Conservation (phyloP, 2,329 filamentous ascomycete genomes). For the Paracamarosporium sp. region DNA sequence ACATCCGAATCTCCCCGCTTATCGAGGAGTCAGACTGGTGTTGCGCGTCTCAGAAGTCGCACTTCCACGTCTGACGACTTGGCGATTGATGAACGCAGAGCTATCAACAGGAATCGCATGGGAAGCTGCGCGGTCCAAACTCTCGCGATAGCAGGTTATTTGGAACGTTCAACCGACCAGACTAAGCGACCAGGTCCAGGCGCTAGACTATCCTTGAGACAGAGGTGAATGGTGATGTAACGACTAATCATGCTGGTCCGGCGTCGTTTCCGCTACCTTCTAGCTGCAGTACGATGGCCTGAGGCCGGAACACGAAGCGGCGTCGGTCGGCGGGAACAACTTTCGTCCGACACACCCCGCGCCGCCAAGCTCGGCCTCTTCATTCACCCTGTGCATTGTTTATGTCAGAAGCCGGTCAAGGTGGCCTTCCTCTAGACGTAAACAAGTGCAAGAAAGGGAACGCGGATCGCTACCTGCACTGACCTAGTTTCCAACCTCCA, state of each 20-base stretch:
- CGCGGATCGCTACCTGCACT: neutral
- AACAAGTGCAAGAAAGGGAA: neutral
- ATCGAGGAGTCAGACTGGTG: neutral
- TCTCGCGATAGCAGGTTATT: neutral
- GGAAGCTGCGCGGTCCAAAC: neutral
- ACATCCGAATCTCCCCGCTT: neutral
- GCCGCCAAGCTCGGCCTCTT: neutral
- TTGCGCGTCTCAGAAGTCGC: no score
- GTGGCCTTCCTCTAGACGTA: neutral
- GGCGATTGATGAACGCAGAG: no score
- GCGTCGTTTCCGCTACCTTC: neutral
- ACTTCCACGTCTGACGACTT: no score
- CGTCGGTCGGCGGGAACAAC: neutral
- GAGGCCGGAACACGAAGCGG: neutral
- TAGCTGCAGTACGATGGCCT: neutral
- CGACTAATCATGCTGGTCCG: neutral
- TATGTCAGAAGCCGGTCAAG: constrained; percentile 1
- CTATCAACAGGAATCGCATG: no score
- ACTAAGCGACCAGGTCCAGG: no score
- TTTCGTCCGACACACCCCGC: neutral
- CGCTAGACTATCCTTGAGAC: no score
- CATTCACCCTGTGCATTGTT: constrained; percentile 8
- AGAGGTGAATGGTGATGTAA: constrained; percentile 4
- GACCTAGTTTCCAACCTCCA: neutral
- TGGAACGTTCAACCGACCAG: no score